Conservation (phyloP, 2,329 filamentous ascomycete species). For the Ophiobolus disseminans region DNA sequence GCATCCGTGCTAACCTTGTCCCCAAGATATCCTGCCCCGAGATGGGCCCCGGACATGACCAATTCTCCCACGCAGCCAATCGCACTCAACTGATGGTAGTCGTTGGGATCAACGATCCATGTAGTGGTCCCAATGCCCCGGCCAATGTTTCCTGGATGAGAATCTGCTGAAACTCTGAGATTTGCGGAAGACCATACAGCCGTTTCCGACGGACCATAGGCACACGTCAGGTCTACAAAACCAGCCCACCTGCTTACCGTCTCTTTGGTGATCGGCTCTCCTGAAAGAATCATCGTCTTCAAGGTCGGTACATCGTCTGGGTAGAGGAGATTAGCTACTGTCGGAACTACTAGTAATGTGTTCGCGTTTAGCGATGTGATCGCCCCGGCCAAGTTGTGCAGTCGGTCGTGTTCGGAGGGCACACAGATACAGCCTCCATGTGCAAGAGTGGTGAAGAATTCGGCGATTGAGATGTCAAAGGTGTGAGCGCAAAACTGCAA, state of each 20-base stretch:
- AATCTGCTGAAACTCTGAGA: slow-evolving; percentile 55
- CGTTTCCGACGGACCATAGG: slow-evolving; percentile 20
- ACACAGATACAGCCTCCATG: slow-evolving; percentile 59
- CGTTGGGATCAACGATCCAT: slow-evolving; percentile 33
- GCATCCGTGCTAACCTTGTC: slow-evolving; percentile 17
- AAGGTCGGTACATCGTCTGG: slow-evolving; percentile 52
- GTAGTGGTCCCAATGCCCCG: slow-evolving; percentile 59
- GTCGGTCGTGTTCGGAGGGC: slow-evolving; percentile 59
- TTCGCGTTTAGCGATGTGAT: slow-evolving; percentile 21
- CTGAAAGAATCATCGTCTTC: slow-evolving; percentile 49
- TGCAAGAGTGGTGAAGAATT: slow-evolving; percentile 58
- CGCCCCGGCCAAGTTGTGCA: slow-evolving; percentile 56
- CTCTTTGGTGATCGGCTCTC: slow-evolving; percentile 38
- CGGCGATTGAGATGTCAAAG: slow-evolving; percentile 58
- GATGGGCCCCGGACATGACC: slow-evolving; percentile 61
- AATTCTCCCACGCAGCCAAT: slow-evolving; percentile 53
- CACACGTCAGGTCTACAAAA: slow-evolving; percentile 14
- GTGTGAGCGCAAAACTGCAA: slow-evolving; percentile 64
- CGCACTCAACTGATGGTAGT: slow-evolving; percentile 26
- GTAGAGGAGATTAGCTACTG: slow-evolving; percentile 58
- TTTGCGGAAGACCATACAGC: no score
- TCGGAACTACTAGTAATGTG: slow-evolving; percentile 59
- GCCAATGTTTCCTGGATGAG: slow-evolving; percentile 61
- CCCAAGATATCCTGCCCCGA: slow-evolving; percentile 36
- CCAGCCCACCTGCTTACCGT: slow-evolving; percentile 13